Conservation (phyloP, 2,329 filamentous ascomycete genomes). For the Hypoxylon rubiginosum region DNA sequence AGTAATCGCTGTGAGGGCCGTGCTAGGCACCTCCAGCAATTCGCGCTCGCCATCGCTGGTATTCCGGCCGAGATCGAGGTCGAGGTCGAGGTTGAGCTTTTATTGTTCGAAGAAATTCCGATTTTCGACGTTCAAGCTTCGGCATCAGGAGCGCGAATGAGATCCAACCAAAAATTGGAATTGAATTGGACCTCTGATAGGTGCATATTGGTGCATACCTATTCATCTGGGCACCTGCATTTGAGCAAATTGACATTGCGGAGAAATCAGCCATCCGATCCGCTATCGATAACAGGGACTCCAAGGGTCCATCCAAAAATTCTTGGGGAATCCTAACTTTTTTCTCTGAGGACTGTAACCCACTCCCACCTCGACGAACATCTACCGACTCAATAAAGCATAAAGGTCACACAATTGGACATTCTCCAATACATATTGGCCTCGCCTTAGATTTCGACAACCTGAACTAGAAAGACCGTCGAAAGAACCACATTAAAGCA, state of each 20-base stretch:
- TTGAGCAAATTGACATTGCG: slow-evolving; percentile 19
- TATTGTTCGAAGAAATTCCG: slow-evolving; percentile 16
- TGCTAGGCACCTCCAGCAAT: slow-evolving; percentile 71
- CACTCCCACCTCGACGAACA: background rate
- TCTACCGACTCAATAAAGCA: background rate
- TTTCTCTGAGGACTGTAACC: slow-evolving; percentile 9
- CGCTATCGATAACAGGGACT: slow-evolving; percentile 43
- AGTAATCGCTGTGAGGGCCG: slow-evolving; percentile 55
- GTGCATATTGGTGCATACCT: slow-evolving; percentile 16
- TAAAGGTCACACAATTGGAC: slow-evolving; percentile 6
- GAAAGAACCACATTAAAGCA: slow-evolving; percentile 20
- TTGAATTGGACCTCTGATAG: slow-evolving; percentile 24
- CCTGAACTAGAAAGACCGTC: too few relatives aligned
- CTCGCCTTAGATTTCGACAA: too few relatives aligned
- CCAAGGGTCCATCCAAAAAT: slow-evolving; percentile 40
- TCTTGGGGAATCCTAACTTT: background rate
- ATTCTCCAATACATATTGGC: background rate
- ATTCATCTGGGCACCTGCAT: too few relatives aligned
- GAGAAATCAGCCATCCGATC: slow-evolving; percentile 42
- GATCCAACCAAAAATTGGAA: slow-evolving; percentile 30
- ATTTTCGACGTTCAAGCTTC: slow-evolving; percentile 38
- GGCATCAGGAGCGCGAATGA: slow-evolving; percentile 22
- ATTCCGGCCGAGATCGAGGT: background rate
- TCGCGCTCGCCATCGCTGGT: slow-evolving; percentile 66
- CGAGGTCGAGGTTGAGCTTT: slow-evolving; percentile 14